Evolutionary conservation across 805 yeast genomes (phyloP).

Genomic region (Komagataella pseudopastoris): DNA sequence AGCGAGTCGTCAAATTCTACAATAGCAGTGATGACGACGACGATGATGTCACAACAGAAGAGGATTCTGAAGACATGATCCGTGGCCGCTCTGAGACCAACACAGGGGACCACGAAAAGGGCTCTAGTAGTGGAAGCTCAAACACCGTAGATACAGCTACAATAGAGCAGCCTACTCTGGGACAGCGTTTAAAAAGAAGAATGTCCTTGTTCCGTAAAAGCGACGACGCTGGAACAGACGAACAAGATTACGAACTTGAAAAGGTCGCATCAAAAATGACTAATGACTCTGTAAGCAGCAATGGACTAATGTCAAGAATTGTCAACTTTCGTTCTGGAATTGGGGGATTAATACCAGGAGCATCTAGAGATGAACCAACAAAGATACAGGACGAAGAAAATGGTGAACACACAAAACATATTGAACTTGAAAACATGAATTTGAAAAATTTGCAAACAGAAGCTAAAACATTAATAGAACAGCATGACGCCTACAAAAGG

Average conservation of each 20-base stretch:
- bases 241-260: not conserved
- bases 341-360: constrained; percentile 2
- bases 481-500: constrained; percentile 21
- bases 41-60: not conserved
- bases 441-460: constrained; percentile 30
- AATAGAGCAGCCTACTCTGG: not conserved
- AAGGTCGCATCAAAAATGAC: not conserved
- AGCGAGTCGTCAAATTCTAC: not conserved
- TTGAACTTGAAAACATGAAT: constrained; percentile 20
- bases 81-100: not conserved
- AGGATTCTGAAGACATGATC: not conserved
- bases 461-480: constrained; percentile 39
- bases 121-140: not conserved
- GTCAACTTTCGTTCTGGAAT: not conserved
- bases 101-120: not conserved
- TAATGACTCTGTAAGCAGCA: not conserved
- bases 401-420: not conserved
- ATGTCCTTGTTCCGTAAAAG: not conserved
- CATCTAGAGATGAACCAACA: not conserved
- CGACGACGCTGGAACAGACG: not conserved
- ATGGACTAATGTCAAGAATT: not conserved
- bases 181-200: not conserved
- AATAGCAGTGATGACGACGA: not conserved
- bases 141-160: not conserved
- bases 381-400: constrained; percentile 1